Base-by-base conservation (phyloP, 345 rosid species). In the Salix dunnii region DNA sequence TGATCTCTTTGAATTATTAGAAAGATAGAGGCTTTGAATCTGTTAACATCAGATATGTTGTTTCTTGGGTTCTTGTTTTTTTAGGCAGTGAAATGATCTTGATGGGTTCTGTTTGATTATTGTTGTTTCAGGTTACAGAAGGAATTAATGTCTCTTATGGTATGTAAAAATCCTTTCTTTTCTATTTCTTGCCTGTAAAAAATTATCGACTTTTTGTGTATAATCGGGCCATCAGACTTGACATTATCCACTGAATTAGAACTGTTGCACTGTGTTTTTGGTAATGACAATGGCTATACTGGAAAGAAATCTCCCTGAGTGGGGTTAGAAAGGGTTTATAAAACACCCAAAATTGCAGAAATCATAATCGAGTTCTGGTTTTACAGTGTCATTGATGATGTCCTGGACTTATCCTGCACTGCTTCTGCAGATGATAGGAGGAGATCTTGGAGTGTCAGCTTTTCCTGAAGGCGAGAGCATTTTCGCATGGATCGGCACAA, bases 121-220 rank as follows among this genome's bases (percentile, higher is more conserved):
- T 48, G 4, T 31, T 61, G 64, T 75, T 64, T 16, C 77, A 81
- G 84, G 80, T 73, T 81, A 30, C 84, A 81, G 80, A 76, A 76
- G 74, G 84, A 81, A 77, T 73, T 81, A 27, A 76, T 81, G 84
- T 72, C 84, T 62, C 77, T 81, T 8, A 81, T 81, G 77, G 84
- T 81, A 68, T n/a, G 77, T 35, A 4, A 42, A 40, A 42, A 69
- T 40, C 36, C 17, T 30, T 64, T 53, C 4, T 1, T 65, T 42
- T 7, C 35, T 9, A 9, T 46, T 36, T 36, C 20, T 60, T 76
- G 30, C 3, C 17, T 30, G 38, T 58, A 70, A 23, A 5, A 2
- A 11, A 25, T 5, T 2, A 23, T 38, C 23, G 10, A 18, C 58
- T 28, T 66, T 28, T 66, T 13, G 16, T 23, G 18, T 67, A 16